Evolutionary conservation across 768 basidiomycete genomes (phyloP).

Genomic region (Kwoniella sp.): DNA sequence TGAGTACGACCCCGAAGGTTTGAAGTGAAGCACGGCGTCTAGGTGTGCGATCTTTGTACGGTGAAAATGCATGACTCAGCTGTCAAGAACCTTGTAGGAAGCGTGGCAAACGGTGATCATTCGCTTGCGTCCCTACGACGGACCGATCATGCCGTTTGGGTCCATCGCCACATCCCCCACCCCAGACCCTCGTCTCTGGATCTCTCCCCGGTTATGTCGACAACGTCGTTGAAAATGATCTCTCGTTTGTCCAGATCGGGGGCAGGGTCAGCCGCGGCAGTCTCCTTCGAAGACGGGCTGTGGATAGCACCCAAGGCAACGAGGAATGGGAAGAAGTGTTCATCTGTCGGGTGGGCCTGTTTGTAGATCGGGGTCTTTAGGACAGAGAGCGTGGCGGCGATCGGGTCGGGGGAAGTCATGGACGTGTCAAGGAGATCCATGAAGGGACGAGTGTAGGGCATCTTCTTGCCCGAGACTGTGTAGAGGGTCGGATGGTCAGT

Average conservation of each 20-base stretch:
- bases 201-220: constrained; percentile 9
- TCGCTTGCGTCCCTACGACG: no score
- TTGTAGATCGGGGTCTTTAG: constrained; percentile 62
- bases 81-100: no score
- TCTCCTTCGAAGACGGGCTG: constrained; percentile 62
- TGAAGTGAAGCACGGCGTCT: no score
- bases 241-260: constrained; percentile 53
- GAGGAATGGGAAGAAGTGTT: constrained; percentile 77
- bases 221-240: constrained; percentile 27
- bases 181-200: constrained; percentile 25
- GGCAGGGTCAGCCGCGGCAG: constrained; percentile 40
- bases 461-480: constrained; percentile 21
- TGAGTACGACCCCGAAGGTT: constrained; percentile 60
- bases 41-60: no score
- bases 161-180: constrained; percentile 31
- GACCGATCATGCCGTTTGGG: no score
- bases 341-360: constrained; percentile 67
- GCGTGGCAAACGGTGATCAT: no score
- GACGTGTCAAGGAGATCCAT: constrained; percentile 13
- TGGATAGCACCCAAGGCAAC: constrained; percentile 63
- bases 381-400: constrained; percentile 48
- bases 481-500: not conserved
- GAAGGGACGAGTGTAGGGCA: constrained; percentile 30
- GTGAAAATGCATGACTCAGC: no score
- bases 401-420: constrained; percentile 10